Base-by-base conservation (phyloP, 2,329 filamentous ascomycete genomes). In the Hymenoscyphus infarciens region DNA sequence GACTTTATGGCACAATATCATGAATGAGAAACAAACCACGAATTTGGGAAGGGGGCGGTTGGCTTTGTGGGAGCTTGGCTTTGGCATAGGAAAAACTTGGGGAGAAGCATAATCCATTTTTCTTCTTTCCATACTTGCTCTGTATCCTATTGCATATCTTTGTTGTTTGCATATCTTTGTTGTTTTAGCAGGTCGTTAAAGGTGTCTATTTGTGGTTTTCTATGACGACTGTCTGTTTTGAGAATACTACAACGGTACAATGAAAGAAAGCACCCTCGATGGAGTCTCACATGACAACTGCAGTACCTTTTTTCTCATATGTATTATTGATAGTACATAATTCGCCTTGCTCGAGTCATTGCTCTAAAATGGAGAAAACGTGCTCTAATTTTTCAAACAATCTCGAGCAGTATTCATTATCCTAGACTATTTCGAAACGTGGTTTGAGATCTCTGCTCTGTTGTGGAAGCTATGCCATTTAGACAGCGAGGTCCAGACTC, bases 71-170 rank as follows among this genome's bases (percentile, higher is more conserved):
- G 38, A 35, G 42, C 42, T 22, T 49, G 42, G 42, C 16, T 49
- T 49, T 49, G 45, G 45, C 45, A 52, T 52, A 27, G 45, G 45
- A 52, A 22, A 31, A 15, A 53, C 19, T 29, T n/a, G 22, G 38
- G 56, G 25, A 42, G 19, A 38, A 39, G 35, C 19, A 42, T 16
- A 57, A 49, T 45, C 25, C 39, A 52, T 52, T 22, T 25, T 52
- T 52, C 27, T 49, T 59, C n/a, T 27, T 19, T 49, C 27, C 54
- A 16, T 8, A 55, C 31, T 49, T 59, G 33, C 52, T 49, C 56
- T 63, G 60, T 62, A 63, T 57, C 53, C 56, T 60, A 62, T 61
- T 64, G 63, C 63, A 65, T 67, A 67, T 60, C 60, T 60, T 63
- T 53, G 57, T 57, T 67, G 45, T 52, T 52, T 52, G 63, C 63